Evolutionary conservation across 208 protist genomes (phyloP).

Genomic region (Trypanosoma caninum): DNA sequence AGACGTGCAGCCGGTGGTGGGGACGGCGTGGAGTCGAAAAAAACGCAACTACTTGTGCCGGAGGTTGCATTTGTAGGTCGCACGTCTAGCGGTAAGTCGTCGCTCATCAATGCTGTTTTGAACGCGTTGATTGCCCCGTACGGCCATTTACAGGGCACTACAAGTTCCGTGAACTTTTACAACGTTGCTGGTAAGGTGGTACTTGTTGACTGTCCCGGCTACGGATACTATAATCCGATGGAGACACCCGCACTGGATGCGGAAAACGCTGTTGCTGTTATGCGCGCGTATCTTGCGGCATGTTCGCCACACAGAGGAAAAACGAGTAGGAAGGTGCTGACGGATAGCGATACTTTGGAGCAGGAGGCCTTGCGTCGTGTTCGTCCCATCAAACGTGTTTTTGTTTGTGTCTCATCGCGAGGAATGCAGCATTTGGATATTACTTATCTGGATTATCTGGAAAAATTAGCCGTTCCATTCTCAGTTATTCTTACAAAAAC

Average conservation of each 20-base stretch:
- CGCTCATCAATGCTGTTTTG: constrained; percentile 80
- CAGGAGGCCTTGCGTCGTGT: constrained; percentile 8
- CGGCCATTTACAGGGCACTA: constrained; percentile 83
- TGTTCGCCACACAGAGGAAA: constrained; percentile 2
- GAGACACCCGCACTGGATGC: constrained; percentile 55
- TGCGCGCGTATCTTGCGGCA: constrained; percentile 59
- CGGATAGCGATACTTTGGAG: background rate
- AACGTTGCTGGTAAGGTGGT: constrained; percentile 52
- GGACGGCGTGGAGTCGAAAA: constrained; percentile 1
- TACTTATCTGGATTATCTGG: constrained; percentile 66
- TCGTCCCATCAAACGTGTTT: constrained; percentile 69
- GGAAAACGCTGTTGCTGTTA: constrained; percentile 62
- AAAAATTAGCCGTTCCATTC: constrained; percentile 65
- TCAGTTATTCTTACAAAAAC: constrained; percentile 87
- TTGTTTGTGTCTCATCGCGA: constrained; percentile 73
- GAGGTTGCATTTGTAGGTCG: constrained; percentile 87
- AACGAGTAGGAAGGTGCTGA: background rate
- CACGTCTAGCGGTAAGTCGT: constrained; percentile 84
- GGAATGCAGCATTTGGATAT: constrained; percentile 78
- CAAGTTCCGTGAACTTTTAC: constrained; percentile 75
- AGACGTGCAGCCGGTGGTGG: background rate
- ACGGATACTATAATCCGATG: constrained; percentile 82
- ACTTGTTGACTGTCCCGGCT: constrained; percentile 87
- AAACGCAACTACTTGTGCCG: constrained; percentile 36
- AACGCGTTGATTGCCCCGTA: constrained; percentile 84